Evolutionary conservation across 1,139 yeast genomes (phyloP).

Genomic region (Taiozyma onychis): DNA sequence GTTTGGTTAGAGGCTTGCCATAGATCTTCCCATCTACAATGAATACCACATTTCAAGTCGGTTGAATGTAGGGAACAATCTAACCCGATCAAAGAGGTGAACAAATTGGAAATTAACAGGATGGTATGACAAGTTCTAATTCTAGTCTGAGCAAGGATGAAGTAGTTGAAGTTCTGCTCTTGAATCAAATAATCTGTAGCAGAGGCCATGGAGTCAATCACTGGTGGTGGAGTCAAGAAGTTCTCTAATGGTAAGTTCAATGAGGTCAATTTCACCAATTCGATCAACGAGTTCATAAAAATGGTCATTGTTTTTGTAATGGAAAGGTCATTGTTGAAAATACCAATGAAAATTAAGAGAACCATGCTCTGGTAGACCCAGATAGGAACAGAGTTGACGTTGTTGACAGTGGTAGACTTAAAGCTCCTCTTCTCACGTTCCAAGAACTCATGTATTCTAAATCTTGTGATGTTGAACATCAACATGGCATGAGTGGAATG

Average conservation of each 20-base stretch:
- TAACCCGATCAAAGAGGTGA: slow-evolving; percentile 64
- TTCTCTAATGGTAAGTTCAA: slow-evolving; percentile 67
- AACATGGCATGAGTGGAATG: slow-evolving; percentile 74
- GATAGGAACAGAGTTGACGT: slow-evolving; percentile 57
- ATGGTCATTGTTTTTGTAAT: slow-evolving; percentile 71
- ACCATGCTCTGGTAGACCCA: slow-evolving; percentile 88
- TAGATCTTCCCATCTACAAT: slow-evolving; percentile 61
- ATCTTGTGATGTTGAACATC: slow-evolving; percentile 73
- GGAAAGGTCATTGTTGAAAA: slow-evolving; percentile 70
- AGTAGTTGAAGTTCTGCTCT: slow-evolving; percentile 60
- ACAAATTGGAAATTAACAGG: slow-evolving; percentile 63
- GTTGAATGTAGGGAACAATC: slow-evolving; percentile 51
- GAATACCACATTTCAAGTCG: slow-evolving; percentile 68
- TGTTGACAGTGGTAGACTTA: slow-evolving; percentile 27
- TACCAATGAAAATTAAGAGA: slow-evolving; percentile 73
- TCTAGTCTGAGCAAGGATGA: slow-evolving; percentile 75
- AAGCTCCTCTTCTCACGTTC: slow-evolving; percentile 52
- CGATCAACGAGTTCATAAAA: slow-evolving; percentile 73
- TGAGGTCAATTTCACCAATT: slow-evolving; percentile 71
- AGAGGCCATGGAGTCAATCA: slow-evolving; percentile 26
- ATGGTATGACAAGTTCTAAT: slow-evolving; percentile 82
- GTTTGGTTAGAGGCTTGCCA: slow-evolving; percentile 57
- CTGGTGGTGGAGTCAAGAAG: slow-evolving; percentile 53
- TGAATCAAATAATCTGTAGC: slow-evolving; percentile 34
- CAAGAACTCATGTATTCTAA: slow-evolving; percentile 69